Percentiles rank a stretch among this genome's conserved stretches.
These are phyloP conservation scores for Pseudonectria buxi DNA, from an alignment of 2,329 filamentous ascomycete genomes.

Conservation along the genomic window DNA sequence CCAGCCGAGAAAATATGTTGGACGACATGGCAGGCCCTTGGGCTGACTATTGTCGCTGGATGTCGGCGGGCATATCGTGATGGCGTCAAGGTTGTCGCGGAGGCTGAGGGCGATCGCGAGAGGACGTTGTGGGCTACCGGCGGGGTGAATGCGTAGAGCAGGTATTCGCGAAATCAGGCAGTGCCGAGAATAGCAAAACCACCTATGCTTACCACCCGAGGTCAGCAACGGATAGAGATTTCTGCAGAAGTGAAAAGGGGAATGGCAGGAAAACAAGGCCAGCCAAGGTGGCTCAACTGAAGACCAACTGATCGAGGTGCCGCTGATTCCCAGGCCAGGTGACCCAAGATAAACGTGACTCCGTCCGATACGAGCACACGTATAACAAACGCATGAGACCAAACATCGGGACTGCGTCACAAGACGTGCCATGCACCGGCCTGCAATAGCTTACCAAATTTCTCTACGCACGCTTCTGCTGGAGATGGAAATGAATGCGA, in stretches of 20 bases:
- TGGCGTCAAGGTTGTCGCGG: slow-evolving; percentile 1
- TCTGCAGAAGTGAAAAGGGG: too few relatives aligned
- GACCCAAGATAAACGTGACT: slow-evolving; percentile 20
- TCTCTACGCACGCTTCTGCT: too few relatives aligned
- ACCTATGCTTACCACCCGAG: too few relatives aligned
- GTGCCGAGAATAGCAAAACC: too few relatives aligned
- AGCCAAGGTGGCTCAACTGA: not conserved
- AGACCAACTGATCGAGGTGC: slow-evolving; percentile 1
- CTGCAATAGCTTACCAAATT: too few relatives aligned
- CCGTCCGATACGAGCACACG: slow-evolving; percentile 11
- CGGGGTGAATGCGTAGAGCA: not conserved
- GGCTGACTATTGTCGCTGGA: slow-evolving; percentile 5
- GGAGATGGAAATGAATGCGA: not conserved
- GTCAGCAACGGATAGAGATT: too few relatives aligned
- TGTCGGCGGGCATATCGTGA: slow-evolving; percentile 11
- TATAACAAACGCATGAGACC: slow-evolving; percentile 2
- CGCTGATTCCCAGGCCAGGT: too few relatives aligned
- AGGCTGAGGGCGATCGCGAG: not conserved
- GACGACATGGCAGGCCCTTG: slow-evolving; percentile 33
- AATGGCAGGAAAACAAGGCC: not conserved
- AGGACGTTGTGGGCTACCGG: not conserved
- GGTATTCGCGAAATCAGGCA: too few relatives aligned
- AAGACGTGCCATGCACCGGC: too few relatives aligned
- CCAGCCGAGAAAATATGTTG: slow-evolving; percentile 42
- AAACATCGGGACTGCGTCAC: not conserved